Conservation (phyloP, 208 protist species). For the Trichomonas gallinae region DNA sequence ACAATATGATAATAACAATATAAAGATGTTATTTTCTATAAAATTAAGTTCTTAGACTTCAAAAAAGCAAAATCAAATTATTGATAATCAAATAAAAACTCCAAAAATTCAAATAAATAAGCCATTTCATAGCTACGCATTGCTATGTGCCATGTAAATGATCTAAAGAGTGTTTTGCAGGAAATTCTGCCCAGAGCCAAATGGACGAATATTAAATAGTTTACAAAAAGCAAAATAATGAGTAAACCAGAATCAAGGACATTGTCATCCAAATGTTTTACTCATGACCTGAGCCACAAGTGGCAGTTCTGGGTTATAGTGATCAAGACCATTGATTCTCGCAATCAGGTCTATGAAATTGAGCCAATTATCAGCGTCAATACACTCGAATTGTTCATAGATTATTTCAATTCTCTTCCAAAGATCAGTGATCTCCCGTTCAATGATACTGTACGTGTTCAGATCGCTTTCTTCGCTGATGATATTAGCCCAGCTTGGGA, state of each 20-base stretch:
- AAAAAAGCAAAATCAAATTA: no score
- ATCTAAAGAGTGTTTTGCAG: no score
- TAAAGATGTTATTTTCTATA: no score
- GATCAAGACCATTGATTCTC: no score
- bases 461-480: neutral
- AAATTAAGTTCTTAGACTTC: no score
- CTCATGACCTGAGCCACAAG: neutral
- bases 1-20: no score
- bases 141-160: no score
- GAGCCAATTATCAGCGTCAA: neutral
- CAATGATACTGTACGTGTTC: neutral
- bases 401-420: neutral
- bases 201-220: no score
- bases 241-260: neutral
- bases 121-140: no score
- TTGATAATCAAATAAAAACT: no score
- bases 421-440: neutral
- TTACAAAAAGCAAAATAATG: neutral
- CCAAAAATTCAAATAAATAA: no score
- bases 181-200: no score
- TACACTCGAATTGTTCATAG: neutral
- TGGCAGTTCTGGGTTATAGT: neutral
- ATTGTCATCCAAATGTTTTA: neutral
- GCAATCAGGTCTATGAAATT: neutral
- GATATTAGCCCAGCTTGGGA: conserved; percentile 8